These are phyloP conservation scores for Globisporangium splendens DNA, from an alignment of 352 stramenopile species.

Conservation along the genomic window DNA sequence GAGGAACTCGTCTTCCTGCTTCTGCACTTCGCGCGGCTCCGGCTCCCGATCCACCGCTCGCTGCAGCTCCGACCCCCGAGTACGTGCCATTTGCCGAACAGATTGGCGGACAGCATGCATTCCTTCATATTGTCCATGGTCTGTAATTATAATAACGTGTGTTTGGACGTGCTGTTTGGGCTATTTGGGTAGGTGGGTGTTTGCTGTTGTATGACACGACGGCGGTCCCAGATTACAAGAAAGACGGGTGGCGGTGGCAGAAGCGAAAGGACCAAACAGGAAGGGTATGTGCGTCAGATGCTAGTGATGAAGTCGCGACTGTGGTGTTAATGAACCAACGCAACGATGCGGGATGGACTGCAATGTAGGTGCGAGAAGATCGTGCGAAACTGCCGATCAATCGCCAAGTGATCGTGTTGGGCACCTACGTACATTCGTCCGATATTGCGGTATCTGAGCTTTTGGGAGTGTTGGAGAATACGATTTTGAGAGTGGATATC, in stretches of 20 bases:
- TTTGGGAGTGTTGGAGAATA: too few species aligned
- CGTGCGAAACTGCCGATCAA: conserved; percentile 85
- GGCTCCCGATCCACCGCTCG: conserved; percentile 34
- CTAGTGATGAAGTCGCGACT: not conserved
- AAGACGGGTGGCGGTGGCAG: conserved; percentile 83
- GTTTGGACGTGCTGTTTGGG: not conserved
- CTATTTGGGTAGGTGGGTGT: conserved; percentile 39
- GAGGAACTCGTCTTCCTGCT: conserved; percentile 80
- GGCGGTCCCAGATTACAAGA: conserved; percentile 74
- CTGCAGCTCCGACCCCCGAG: conserved; percentile 53
- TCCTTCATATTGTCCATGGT: not conserved
- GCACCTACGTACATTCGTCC: conserved; percentile 80
- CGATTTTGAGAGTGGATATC: not conserved
- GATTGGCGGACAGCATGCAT: too few species aligned
- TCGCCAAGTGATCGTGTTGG: conserved; percentile 73
- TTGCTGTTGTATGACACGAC: conserved; percentile 70
- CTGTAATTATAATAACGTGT: conserved; percentile 1
- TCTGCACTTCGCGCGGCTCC: conserved; percentile 39
- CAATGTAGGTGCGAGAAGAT: conserved; percentile 63
- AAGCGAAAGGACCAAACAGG: conserved; percentile 83
- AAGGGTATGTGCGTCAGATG: conserved; percentile 43
- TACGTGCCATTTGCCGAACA: conserved; percentile 22
- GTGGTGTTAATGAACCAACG: not conserved
- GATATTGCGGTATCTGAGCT: conserved; percentile 46
- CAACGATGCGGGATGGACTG: not conserved